Percentiles rank a stretch among this genome's conserved stretches.
Evolutionary conservation across 225 moss, liverwort and hornwort species (phyloP).

Genomic region (Takakia lepidozioides): DNA sequence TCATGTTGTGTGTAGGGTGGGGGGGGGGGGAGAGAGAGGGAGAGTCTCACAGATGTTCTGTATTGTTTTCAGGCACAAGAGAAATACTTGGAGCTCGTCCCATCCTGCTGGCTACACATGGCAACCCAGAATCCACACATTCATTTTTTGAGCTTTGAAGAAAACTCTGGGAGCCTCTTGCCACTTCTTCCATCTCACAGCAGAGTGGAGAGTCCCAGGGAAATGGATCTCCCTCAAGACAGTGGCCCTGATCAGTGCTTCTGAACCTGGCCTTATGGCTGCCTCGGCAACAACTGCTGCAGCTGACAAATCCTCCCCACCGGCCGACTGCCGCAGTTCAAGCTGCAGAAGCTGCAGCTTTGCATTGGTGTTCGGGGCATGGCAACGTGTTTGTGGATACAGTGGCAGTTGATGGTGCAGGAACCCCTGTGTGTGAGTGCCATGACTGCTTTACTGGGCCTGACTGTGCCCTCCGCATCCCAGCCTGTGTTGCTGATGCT

Average conservation of each 20-base stretch:
- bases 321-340: constrained; percentile 39
- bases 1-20: too few species aligned
- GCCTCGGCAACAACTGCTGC: background rate
- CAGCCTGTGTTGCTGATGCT: constrained; percentile 19
- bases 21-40: too few species aligned
- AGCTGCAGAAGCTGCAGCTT: constrained; percentile 42
- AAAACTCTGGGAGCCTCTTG: constrained; percentile 15
- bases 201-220: background rate
- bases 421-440: constrained; percentile 52
- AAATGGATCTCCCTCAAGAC: constrained; percentile 1
- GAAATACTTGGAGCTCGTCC: too few species aligned
- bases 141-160: too few species aligned
- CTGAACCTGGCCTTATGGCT: constrained; percentile 13
- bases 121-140: too few species aligned
- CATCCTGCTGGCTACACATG: too few species aligned
- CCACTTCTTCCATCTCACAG: constrained; percentile 10
- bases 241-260: constrained; percentile 5
- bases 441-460: constrained; percentile 44
- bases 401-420: constrained; percentile 10
- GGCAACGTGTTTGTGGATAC: constrained; percentile 56
- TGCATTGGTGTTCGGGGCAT: constrained; percentile 41
- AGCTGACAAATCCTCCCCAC: constrained; percentile 7
- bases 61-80: too few species aligned
- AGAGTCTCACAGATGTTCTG: too few species aligned
- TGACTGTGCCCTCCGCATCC: constrained; percentile 33